These are phyloP conservation scores for Alternaria postmessia DNA, from an alignment of 2,329 filamentous ascomycete species.

Conservation along the genomic window DNA sequence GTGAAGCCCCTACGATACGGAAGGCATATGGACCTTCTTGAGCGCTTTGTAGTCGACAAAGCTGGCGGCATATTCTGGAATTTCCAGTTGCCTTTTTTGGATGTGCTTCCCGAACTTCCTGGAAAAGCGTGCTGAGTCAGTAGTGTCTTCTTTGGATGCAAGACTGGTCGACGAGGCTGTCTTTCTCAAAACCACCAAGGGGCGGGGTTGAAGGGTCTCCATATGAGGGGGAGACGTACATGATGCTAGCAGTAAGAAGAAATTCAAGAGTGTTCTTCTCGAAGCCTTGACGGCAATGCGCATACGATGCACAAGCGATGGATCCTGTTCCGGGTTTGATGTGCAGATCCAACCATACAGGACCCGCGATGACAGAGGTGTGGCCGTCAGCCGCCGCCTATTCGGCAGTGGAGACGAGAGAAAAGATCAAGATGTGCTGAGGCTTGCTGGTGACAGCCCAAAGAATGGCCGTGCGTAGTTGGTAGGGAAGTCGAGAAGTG, in stretches of 20 bases:
- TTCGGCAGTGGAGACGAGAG: slow-evolving; percentile 37
- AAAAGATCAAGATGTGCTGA: slow-evolving; percentile 33
- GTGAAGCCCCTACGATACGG: slow-evolving; percentile 3
- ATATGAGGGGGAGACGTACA: slow-evolving; percentile 50
- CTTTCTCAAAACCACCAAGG: slow-evolving; percentile 42
- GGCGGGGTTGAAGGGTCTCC: slow-evolving; percentile 43
- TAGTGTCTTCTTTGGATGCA: slow-evolving; percentile 48
- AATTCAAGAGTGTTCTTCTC: slow-evolving; percentile 27
- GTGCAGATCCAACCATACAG: slow-evolving; percentile 47
- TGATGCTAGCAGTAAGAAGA: slow-evolving; percentile 40
- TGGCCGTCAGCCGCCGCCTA: slow-evolving; percentile 41
- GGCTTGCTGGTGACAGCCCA: slow-evolving; percentile 28
- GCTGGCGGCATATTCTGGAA: slow-evolving; percentile 98
- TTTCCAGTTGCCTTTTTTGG: slow-evolving; percentile 97
- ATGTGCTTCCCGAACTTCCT: slow-evolving; percentile 99
- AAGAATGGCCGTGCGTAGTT: slow-evolving; percentile 39
- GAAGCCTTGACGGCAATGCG: slow-evolving; percentile 33
- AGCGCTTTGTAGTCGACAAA: slow-evolving; percentile 99
- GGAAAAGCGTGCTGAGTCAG: slow-evolving; percentile 49
- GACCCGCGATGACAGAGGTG: slow-evolving; percentile 33
- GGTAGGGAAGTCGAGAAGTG: slow-evolving; percentile 40
- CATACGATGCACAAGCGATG: slow-evolving; percentile 42
- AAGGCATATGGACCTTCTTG: slow-evolving; percentile 77
- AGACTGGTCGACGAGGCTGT: slow-evolving; percentile 47
- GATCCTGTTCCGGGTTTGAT: slow-evolving; percentile 31